Conservation (phyloP, 2,329 filamentous ascomycete species). For the Zelopaecilomyces penicillatus region DNA sequence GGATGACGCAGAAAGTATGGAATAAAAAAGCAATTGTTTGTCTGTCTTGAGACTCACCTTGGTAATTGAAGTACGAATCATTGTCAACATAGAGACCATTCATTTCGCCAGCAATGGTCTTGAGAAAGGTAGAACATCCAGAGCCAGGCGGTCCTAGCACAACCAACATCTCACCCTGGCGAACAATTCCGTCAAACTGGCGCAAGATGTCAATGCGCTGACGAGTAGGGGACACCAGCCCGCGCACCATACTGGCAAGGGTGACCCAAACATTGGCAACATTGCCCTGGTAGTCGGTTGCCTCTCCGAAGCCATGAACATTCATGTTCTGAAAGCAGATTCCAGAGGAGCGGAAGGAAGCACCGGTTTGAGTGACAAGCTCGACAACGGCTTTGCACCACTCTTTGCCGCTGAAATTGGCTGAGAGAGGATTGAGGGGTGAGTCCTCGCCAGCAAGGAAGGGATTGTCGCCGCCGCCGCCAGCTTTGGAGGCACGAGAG, state of each 20-base stretch:
- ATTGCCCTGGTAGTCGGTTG: constrained; percentile 64
- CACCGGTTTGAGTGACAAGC: constrained; percentile 42
- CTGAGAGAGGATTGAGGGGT: constrained; percentile 44
- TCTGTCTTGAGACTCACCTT: constrained; percentile 39
- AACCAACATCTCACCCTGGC: constrained; percentile 66
- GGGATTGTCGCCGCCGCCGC: constrained; percentile 34
- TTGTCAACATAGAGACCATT: constrained; percentile 69
- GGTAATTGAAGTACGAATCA: constrained; percentile 70
- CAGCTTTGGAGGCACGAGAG: constrained; percentile 37
- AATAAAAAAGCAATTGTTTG: background rate
- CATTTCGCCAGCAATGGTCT: constrained; percentile 75
- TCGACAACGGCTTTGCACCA: constrained; percentile 55
- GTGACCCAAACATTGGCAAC: constrained; percentile 55
- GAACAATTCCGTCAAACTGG: constrained; percentile 59
- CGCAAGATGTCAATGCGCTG: constrained; percentile 60
- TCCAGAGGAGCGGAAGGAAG: constrained; percentile 51
- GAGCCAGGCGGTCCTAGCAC: constrained; percentile 63
- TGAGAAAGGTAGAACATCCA: constrained; percentile 79
- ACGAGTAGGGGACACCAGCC: constrained; percentile 42
- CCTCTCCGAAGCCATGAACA: constrained; percentile 57
- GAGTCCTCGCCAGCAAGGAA: constrained; percentile 42
- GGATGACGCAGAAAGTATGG: background rate
- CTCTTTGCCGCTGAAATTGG: constrained; percentile 43
- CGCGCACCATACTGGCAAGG: constrained; percentile 31
- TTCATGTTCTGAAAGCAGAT: constrained; percentile 60